These are phyloP conservation scores for Curvularia sp. DNA, from an alignment of 2,329 filamentous ascomycete species.

Conservation along the genomic window DNA sequence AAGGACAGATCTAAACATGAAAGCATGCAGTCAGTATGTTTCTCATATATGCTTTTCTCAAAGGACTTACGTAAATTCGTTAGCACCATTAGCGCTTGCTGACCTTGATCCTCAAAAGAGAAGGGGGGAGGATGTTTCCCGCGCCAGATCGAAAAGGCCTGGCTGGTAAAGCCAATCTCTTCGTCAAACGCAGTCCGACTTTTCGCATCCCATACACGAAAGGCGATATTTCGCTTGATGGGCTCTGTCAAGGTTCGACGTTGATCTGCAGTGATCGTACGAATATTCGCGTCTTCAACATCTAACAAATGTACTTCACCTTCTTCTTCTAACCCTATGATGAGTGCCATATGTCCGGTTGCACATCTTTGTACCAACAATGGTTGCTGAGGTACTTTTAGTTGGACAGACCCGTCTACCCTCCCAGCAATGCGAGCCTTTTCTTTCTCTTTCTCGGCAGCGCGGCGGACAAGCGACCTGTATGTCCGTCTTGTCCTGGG, in stretches of 20 bases:
- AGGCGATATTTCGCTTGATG: not conserved
- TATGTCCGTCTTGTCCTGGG: conserved; percentile 4
- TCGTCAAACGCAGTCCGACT: conserved; percentile 11
- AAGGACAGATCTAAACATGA: conserved; percentile 5
- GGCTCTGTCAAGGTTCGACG: not conserved
- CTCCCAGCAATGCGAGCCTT: not conserved
- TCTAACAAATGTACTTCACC: not conserved
- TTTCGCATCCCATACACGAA: conserved; percentile 17
- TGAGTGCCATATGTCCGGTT: not conserved
- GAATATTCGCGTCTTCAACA: not conserved
- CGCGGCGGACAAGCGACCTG: not conserved
- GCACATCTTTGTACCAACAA: fast-evolving
- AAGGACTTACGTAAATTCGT: not conserved
- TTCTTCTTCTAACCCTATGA: not conserved
- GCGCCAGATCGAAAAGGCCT: conserved; percentile 7
- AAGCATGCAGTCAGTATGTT: not conserved
- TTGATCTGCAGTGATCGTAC: not conserved
- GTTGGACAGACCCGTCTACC: too few species aligned
- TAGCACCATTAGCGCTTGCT: not conserved
- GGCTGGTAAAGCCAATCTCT: conserved; percentile 15
- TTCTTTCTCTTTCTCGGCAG: not conserved
- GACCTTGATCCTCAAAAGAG: conserved; percentile 3
- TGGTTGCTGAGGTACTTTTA: not conserved
- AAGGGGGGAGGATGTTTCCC: conserved; percentile 13
- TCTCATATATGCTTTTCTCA: not conserved